Conservation (phyloP, 306 rosid genomes). For the Ziziphus jujuba region DNA sequence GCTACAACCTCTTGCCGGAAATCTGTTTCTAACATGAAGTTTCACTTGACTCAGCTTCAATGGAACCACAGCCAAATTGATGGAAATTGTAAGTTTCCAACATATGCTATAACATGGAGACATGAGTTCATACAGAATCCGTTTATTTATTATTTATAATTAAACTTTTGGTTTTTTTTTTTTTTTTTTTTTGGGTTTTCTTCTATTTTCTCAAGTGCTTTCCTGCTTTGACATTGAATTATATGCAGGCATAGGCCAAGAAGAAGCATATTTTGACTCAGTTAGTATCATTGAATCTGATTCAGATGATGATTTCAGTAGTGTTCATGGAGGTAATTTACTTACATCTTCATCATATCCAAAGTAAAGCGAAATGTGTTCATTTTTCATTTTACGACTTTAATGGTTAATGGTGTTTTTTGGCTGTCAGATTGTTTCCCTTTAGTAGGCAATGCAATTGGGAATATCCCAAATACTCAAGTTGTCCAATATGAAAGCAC, state of each 20-base stretch:
- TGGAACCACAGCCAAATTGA: conserved; percentile 75
- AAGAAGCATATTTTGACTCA: conserved; percentile 90
- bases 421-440: conserved; percentile 67
- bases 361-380: conserved; percentile 3
- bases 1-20: conserved; percentile 46
- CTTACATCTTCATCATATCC: conserved; percentile 22
- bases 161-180: too few relatives aligned
- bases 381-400: background rate
- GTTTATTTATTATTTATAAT: too few relatives aligned
- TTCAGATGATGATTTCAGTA: conserved; percentile 82
- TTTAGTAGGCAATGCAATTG: conserved; percentile 45
- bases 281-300: conserved; percentile 75
- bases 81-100: conserved; percentile 32
- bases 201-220: background rate
- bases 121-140: background rate
- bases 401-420: conserved; percentile 2
- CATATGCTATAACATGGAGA: background rate
- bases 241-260: conserved; percentile 61
- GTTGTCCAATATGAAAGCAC: conserved; percentile 69
- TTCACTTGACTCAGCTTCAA: conserved; percentile 71
- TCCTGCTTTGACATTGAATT: background rate
- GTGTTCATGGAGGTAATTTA: conserved; percentile 82
- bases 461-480: conserved; percentile 49
- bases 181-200: conserved; percentile 2
- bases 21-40: conserved; percentile 65